Evolutionary conservation across 1,284 basidiomycete species (phyloP).

Genomic region (Trichosporon ovoides): DNA sequence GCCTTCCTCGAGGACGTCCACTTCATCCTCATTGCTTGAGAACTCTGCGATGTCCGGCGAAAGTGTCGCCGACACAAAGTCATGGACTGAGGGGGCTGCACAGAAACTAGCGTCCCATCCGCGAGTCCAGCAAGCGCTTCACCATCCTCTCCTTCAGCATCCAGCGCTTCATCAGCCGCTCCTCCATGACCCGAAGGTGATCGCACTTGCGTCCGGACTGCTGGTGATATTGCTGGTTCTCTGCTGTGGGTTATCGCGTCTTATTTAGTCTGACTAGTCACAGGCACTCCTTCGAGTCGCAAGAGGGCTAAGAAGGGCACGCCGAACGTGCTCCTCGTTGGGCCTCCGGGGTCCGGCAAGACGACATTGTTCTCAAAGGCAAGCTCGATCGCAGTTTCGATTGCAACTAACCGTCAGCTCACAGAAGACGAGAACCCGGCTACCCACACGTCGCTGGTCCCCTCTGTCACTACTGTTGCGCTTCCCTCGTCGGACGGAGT

Average conservation of each 20-base stretch:
- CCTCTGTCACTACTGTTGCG: constrained; percentile 31
- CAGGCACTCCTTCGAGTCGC: constrained; percentile 8
- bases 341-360: constrained; percentile 43
- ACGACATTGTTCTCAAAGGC: constrained; percentile 45
- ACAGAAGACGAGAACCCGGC: constrained; percentile 31
- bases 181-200: constrained; percentile 32
- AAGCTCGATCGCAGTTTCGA: neutral
- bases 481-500: constrained; percentile 22
- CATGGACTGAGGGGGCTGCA: neutral
- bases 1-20: neutral
- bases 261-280: neutral
- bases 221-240: constrained; percentile 26
- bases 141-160: constrained; percentile 6
- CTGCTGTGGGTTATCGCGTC: constrained; percentile 19
- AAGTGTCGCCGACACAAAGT: neutral
- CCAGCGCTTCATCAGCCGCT: constrained; percentile 20
- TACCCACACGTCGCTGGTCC: constrained; percentile 41
- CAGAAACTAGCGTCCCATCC: constrained; percentile 10
- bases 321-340: constrained; percentile 37
- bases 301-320: constrained; percentile 25
- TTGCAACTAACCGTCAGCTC: constrained; percentile 26
- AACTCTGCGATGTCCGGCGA: neutral
- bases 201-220: constrained; percentile 32
- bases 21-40: neutral
- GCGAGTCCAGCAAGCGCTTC: neutral